Evolutionary conservation across 2,329 filamentous ascomycete genomes (phyloP).

Genomic region (Sarocladium strictum): DNA sequence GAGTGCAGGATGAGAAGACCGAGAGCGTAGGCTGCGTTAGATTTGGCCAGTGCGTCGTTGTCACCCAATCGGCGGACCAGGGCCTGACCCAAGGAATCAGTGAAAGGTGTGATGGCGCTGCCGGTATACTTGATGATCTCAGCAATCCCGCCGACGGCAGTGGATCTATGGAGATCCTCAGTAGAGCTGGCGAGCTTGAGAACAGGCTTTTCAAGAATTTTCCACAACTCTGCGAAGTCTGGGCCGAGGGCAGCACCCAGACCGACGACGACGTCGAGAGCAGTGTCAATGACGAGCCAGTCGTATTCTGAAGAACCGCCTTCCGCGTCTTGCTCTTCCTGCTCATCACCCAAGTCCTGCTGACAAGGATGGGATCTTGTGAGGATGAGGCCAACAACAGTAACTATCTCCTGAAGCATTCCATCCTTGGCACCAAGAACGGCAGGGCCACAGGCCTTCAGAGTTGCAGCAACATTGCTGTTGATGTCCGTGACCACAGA

Average conservation of each 20-base stretch:
- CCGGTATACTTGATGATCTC: constrained; percentile 87
- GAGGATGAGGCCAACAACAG: constrained; percentile 71
- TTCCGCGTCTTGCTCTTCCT: constrained; percentile 67
- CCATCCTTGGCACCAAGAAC: constrained; percentile 65
- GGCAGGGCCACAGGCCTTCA: constrained; percentile 86
- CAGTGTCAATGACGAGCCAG: constrained; percentile 94
- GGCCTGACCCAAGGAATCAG: constrained; percentile 67
- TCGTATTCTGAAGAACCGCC: constrained; percentile 88
- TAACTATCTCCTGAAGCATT: constrained; percentile 69
- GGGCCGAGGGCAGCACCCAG: constrained; percentile 75
- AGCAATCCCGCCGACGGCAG: constrained; percentile 85
- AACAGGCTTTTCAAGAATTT: constrained; percentile 89
- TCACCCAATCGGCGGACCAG: constrained; percentile 83
- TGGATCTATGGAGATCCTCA: constrained; percentile 81
- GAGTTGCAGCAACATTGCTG: constrained; percentile 81
- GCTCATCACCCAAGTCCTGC: constrained; percentile 77
- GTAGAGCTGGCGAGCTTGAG: constrained; percentile 82
- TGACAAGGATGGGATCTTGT: constrained; percentile 91
- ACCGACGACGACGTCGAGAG: constrained; percentile 82
- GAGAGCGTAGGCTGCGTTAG: constrained; percentile 87
- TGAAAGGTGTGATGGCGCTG: constrained; percentile 74
- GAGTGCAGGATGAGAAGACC: constrained; percentile 82
- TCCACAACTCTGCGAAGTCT: constrained; percentile 84
- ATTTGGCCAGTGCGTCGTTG: constrained; percentile 86
- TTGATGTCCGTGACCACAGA: constrained; percentile 91